These are phyloP conservation scores for Candida ulmi DNA, from an alignment of 805 yeast genomes.

Conservation along the genomic window DNA sequence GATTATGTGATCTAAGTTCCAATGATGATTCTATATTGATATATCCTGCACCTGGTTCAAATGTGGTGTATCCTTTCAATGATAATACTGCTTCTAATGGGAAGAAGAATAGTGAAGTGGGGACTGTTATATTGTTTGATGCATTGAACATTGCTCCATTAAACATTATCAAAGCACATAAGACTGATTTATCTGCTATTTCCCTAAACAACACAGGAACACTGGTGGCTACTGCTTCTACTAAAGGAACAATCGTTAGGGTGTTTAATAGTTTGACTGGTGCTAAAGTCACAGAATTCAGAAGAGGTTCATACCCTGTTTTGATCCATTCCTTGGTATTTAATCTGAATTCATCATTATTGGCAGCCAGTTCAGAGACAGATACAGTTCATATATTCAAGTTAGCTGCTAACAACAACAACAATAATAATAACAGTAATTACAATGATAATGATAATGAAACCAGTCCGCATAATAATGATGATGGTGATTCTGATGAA, in stretches of 20 bases:
- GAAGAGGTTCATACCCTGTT: constrained; percentile 73
- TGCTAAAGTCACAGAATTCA: constrained; percentile 58
- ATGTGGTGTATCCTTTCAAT: constrained; percentile 14
- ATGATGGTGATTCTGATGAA: not conserved
- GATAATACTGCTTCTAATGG: constrained; percentile 1
- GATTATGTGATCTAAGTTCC: constrained; percentile 27
- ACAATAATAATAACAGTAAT: no score
- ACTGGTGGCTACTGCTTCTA: constrained; percentile 82
- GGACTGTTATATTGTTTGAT: constrained; percentile 67
- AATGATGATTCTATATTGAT: constrained; percentile 45
- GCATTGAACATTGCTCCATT: constrained; percentile 67
- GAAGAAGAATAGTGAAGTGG: constrained; percentile 5
- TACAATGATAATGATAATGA: no score
- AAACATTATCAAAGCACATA: constrained; percentile 83
- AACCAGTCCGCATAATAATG: not conserved
- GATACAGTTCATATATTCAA: constrained; percentile 65
- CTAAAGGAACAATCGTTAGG: constrained; percentile 84
- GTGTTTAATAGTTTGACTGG: constrained; percentile 63
- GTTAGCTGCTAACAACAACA: no score
- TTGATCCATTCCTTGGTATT: constrained; percentile 47
- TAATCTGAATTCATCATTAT: constrained; percentile 40
- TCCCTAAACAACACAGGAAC: constrained; percentile 71
- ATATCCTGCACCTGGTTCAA: constrained; percentile 44
- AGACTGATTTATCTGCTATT: constrained; percentile 63
- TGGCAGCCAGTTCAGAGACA: constrained; percentile 56